These are phyloP conservation scores for Rhodotorula toruloides DNA, from an alignment of 768 basidiomycete genomes.

Conservation along the genomic window DNA sequence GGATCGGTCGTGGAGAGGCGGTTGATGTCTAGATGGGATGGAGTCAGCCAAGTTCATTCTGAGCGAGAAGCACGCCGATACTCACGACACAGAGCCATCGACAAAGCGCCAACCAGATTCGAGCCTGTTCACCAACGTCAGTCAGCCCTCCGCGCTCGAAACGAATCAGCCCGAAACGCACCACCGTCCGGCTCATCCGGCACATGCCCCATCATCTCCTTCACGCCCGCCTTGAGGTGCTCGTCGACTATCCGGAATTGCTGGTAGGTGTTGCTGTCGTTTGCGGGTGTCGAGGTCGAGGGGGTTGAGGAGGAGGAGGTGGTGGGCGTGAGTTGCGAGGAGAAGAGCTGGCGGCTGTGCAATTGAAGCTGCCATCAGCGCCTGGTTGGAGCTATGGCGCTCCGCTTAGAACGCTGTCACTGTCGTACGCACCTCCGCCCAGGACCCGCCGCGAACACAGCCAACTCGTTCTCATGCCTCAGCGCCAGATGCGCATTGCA, in stretches of 20 bases:
- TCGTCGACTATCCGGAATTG: slow-evolving; percentile 75
- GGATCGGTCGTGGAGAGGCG: slow-evolving; percentile 50
- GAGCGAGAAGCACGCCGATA: slow-evolving; percentile 9
- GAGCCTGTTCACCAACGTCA: background rate
- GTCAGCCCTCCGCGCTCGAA: background rate
- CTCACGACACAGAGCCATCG: slow-evolving; percentile 87
- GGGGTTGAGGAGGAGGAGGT: background rate
- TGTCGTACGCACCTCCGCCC: slow-evolving; percentile 61
- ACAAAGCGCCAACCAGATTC: slow-evolving; percentile 75
- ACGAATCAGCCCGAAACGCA: background rate
- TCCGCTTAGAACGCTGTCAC: background rate
- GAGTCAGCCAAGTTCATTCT: background rate
- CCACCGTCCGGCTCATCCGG: slow-evolving; percentile 42
- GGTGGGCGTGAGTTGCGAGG: slow-evolving; percentile 21
- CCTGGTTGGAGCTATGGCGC: slow-evolving; percentile 50
- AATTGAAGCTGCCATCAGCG: too few species aligned
- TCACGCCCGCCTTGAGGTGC: slow-evolving; percentile 59
- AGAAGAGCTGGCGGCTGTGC: slow-evolving; percentile 31
- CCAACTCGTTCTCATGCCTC: slow-evolving; percentile 84
- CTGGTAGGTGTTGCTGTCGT: slow-evolving; percentile 73
- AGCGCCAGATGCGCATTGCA: slow-evolving; percentile 87
- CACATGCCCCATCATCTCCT: slow-evolving; percentile 53
- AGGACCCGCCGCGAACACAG: slow-evolving; percentile 83
- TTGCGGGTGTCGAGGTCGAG: slow-evolving; percentile 11
- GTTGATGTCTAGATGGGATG: slow-evolving; percentile 58